Evolutionary conservation across 2,329 filamentous ascomycete genomes (phyloP), one percentile per base, ranked within the genome.

Genomic region (Alternaria arborescens): DNA sequence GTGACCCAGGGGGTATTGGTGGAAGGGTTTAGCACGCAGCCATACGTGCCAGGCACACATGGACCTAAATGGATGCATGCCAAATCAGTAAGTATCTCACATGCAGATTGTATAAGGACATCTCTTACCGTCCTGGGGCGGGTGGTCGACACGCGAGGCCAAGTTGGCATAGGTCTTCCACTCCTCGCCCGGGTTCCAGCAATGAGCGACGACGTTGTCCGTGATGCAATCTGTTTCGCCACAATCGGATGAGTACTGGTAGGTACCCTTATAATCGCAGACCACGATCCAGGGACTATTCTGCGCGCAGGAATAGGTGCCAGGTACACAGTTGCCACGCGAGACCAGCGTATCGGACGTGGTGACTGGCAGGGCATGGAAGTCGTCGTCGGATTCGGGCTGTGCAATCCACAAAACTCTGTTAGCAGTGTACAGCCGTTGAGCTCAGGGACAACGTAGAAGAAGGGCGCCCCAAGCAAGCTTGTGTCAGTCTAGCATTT

Each of bases 231-330:
- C 48, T 16, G 22, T 22, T 36, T 42, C 18, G 0, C 18, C 59
- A 18, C 59, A 58, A 34, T 55, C 36, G 8, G 59, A 22, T 4
- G 50, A 53, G 14, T 38, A 28, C 26, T 32, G 28, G 54, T 55
- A 61, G 30, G 20, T 28, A 8, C 58, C 58, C 3, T 42, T 26
- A 12, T 16, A 26, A 28, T 41, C 41, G 16, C 58, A 61, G 12
- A 36, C 18, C 26, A 61, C 11, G 32, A 61, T 46, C 51, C 52
- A 55, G 20, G 44, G 6, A 5, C 22, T 10, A 5, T 57, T 26
- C 1, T n/a, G 1, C 20, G 22, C 1, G 46, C 54, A 57, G 12
- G 14, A 18, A 50, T 57, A 57, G 10, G 28, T 43, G 10, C 54
- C 54, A n/a, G 54, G 22, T 5, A 16, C 11, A 20, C 52, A 55